Conservation (phyloP, 495 filamentous ascomycete species). For the Aspergillus conjunctus region DNA sequence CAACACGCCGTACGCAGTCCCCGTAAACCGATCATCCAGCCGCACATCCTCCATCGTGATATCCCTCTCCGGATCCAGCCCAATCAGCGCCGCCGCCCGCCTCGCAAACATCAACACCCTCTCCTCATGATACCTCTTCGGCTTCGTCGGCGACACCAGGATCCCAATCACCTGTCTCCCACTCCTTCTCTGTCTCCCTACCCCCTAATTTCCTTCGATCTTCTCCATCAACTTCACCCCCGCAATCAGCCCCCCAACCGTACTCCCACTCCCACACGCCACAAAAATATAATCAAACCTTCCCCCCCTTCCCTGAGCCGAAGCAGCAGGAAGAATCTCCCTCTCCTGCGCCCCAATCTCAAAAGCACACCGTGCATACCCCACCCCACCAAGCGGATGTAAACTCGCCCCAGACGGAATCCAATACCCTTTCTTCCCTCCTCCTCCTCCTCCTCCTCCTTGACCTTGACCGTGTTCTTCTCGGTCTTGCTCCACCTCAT, state of each 20-base stretch:
- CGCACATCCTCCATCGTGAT: constrained; percentile 36
- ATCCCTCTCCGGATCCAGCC: constrained; percentile 29
- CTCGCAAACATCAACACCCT: constrained; percentile 39
- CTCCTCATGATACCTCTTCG: constrained; percentile 32
- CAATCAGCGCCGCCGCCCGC: constrained; percentile 32
- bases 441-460: too few species aligned
- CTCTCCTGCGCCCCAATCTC: constrained; percentile 42
- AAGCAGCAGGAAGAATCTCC: too few species aligned
- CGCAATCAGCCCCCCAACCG: constrained; percentile 40
- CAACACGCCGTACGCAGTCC: constrained; percentile 38
- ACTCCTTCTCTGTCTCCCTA: constrained; percentile 11
- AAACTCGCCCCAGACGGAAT: constrained; percentile 46
- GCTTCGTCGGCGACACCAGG: constrained; percentile 39
- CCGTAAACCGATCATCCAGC: constrained; percentile 41
- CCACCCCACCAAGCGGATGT: constrained; percentile 42
- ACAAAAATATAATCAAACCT: constrained; percentile 45
- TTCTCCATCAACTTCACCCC: constrained; percentile 42
- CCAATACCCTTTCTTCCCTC: constrained; percentile 35
- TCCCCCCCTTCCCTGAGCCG: constrained; percentile 25
- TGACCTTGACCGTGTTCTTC: too few species aligned
- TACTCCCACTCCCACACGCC: constrained; percentile 45
- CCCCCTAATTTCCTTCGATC: constrained; percentile 9
- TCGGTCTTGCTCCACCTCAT: too few species aligned
- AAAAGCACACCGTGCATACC: constrained; percentile 43
- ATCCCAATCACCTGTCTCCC: constrained; percentile 40